Percentiles rank a stretch among this genome's conserved stretches.
phyloP scores from a whole-genome alignment of 208 protist genomes.

The Phytomonas sp. region DNA sequence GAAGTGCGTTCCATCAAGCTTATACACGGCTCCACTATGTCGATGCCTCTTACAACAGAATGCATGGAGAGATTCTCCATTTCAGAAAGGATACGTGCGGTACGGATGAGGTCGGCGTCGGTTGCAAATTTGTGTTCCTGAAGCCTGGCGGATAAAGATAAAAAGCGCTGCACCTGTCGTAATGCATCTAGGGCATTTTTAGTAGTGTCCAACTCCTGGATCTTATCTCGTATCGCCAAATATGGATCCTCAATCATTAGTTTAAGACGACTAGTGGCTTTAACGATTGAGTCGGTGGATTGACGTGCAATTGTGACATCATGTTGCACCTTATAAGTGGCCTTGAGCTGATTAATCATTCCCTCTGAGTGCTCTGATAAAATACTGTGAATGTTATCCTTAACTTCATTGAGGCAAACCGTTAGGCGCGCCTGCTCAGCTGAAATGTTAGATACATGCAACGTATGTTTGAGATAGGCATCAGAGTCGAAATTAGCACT shows the following conservation, averaged over 20 bases:
- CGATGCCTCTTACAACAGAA: constrained; percentile 28
- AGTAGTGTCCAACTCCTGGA: constrained; percentile 57
- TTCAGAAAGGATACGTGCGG: constrained; percentile 54
- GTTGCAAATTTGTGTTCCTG: constrained; percentile 26
- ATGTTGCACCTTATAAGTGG: constrained; percentile 40
- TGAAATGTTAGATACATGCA: constrained; percentile 33
- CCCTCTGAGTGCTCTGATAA: constrained; percentile 48
- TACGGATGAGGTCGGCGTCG: constrained; percentile 32
- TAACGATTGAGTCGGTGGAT: constrained; percentile 36
- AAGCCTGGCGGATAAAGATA: constrained; percentile 41
- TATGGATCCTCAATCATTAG: constrained; percentile 68
- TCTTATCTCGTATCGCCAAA: constrained; percentile 31
- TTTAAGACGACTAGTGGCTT: constrained; percentile 40
- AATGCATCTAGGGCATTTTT: constrained; percentile 35
- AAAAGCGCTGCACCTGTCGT: constrained; percentile 41
- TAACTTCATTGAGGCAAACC: constrained; percentile 36
- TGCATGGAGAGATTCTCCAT: constrained; percentile 50
- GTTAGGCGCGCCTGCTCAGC: constrained; percentile 47
- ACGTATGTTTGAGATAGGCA: constrained; percentile 65
- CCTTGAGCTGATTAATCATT: constrained; percentile 55
- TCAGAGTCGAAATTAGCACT: constrained; percentile 67
- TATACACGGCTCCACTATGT: constrained; percentile 54
- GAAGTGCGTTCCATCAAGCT: constrained; percentile 34
- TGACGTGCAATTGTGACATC: constrained; percentile 41
- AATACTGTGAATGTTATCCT: constrained; percentile 33